Base-by-base conservation (phyloP, 371 early-diverging fungal species). In the Synchytrium microbalum region DNA sequence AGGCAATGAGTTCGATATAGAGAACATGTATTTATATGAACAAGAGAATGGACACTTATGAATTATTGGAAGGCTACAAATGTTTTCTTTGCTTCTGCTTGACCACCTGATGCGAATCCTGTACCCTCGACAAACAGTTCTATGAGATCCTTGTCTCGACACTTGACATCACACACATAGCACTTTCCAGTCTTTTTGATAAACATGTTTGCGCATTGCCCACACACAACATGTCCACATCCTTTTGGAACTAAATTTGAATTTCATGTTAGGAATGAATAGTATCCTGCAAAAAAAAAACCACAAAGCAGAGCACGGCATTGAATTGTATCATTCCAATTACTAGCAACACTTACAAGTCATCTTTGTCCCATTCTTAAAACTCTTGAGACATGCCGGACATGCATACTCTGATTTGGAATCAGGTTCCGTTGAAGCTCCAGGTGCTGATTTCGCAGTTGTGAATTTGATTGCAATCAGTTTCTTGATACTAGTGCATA, bases 181-280 rank as follows among this genome's bases (percentile, higher is more conserved):
- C 96, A 96, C 55, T 74, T 81, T 58, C 83, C 79, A 1, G 87
- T 70, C 46, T 81, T 79, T 60, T 80, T 79, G 3, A 95, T 86
- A 84, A 94, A 95, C 71, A 85, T 83, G 57, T 73, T 70, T 32
- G 84, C 77, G 66, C 96, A 96, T 25, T 76, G 67, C 32, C 86
- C 84, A 69, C 96, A 95, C 24, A 90, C 69, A 0, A 87, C 91
- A 74, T 96, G 95, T 0, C 96, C 96, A 64, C 96, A 96, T 8
- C 71, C 67, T 61, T 84, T 83, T 61, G 91, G 72, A 1, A 92
- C 92, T 83, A 73, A n/a, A n/a, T n/a, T 32, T 3, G 61, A 23
- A 29, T n/a, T 8, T 31, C 23, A 32, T 27, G 28, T 28, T 46
- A 1, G 14, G 8, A 16, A 24, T 23, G 19, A 23, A n/a, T n/a